These are phyloP conservation scores for Rubia occidens DNA, from an alignment of 305 asterid genomes.

Conservation along the genomic window DNA sequence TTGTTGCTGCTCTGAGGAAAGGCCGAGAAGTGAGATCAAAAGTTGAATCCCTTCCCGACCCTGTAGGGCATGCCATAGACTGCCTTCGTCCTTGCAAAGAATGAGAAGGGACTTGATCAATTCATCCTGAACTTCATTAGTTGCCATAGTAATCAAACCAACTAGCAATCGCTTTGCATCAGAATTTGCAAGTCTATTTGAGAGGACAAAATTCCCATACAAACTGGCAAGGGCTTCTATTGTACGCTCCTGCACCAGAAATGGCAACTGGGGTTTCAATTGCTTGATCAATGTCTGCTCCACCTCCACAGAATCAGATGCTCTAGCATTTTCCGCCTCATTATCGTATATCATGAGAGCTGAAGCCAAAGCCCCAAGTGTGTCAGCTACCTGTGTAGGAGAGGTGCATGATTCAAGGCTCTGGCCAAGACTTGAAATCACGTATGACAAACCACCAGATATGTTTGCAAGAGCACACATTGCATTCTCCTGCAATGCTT, in stretches of 20 bases:
- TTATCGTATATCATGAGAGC: constrained; percentile 95
- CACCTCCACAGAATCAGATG: constrained; percentile 84
- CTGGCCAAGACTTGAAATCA: constrained; percentile 95
- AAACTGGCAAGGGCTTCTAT: constrained; percentile 99
- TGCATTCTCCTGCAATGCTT: constrained; percentile 98
- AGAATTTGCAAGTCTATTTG: constrained; percentile 74
- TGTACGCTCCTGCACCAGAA: constrained; percentile 90
- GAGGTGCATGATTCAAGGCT: constrained; percentile 94
- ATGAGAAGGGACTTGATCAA: constrained; percentile 70
- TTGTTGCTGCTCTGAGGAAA: constrained; percentile 99
- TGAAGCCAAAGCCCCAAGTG: constrained; percentile 96
- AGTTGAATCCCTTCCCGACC: constrained; percentile 99
- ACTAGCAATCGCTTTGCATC: constrained; percentile 90
- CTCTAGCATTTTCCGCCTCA: constrained; percentile 72
- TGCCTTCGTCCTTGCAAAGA: constrained; percentile 84
- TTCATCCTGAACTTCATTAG: constrained; percentile 90
- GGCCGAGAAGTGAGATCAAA: constrained; percentile 93
- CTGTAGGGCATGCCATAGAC: constrained; percentile 93
- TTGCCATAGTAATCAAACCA: constrained; percentile 96
- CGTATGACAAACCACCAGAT: constrained; percentile 94
- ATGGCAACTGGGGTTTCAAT: constrained; percentile 60
- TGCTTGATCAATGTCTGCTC: constrained; percentile 78
- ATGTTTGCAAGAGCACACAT: constrained; percentile 99
- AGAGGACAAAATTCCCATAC: constrained; percentile 73
- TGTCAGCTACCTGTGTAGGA: constrained; percentile 95